These are phyloP conservation scores for Phialocephala subalpina DNA, from an alignment of 2,329 filamentous ascomycete genomes.

Conservation along the genomic window DNA sequence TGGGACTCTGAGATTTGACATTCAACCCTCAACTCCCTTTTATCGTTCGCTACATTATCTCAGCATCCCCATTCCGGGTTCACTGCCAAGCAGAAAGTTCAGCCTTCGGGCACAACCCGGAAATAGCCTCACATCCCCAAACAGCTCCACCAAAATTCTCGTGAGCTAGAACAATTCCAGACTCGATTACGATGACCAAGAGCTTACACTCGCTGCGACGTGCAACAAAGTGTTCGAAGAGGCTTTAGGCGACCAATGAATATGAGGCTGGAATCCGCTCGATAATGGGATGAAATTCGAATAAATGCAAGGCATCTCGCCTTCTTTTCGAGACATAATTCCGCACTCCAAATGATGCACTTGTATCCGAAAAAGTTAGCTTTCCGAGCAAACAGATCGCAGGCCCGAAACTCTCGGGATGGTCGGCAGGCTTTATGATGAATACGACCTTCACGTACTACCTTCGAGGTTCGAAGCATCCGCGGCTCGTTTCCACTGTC, in stretches of 20 bases:
- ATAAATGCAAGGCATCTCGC: too few relatives aligned
- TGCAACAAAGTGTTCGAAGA: slow-evolving; percentile 4
- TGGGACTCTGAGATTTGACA: too few relatives aligned
- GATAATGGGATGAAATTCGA: neutral
- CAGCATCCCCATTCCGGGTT: neutral
- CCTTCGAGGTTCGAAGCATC: neutral
- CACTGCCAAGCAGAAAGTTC: slow-evolving; percentile 2
- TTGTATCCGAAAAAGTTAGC: too few relatives aligned
- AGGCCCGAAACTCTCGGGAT: neutral
- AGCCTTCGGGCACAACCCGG: neutral
- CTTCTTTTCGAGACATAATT: too few relatives aligned
- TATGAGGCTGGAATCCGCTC: too few relatives aligned
- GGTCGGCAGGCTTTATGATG: neutral
- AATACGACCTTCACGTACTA: too few relatives aligned
- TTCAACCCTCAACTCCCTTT: neutral
- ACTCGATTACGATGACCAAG: slow-evolving; percentile 2
- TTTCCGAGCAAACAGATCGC: neutral
- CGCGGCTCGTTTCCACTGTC: neutral
- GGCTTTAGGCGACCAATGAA: neutral
- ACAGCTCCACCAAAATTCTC: neutral
- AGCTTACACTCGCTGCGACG: slow-evolving; percentile 7
- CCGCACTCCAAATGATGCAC: too few relatives aligned
- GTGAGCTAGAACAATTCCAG: neutral
- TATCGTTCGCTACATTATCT: neutral
- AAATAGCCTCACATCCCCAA: neutral